A percentile compares a stretch with the other conserved stretches of the same genome.
phyloP scores from a whole-genome alignment of 2,329 filamentous ascomycete species.

The Dactylella cylindrospora region DNA sequence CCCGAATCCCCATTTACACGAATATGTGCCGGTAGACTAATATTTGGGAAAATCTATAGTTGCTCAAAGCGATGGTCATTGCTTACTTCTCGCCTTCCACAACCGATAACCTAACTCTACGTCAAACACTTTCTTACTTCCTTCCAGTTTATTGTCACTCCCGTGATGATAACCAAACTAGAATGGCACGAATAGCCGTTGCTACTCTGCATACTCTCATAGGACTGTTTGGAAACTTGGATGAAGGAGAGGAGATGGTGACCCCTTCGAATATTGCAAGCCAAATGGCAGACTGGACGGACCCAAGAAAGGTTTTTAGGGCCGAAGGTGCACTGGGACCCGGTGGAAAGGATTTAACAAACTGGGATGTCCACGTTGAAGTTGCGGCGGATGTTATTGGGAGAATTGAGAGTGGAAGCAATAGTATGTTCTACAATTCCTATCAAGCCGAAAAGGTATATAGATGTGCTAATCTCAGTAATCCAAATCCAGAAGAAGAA shows the following conservation, averaged over 20 bases:
- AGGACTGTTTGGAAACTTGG: conserved; percentile 69
- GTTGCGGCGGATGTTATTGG: conserved; percentile 77
- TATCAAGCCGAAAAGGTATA: not conserved
- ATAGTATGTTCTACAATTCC: conserved; percentile 59
- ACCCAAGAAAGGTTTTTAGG: conserved; percentile 76
- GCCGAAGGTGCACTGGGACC: conserved; percentile 58
- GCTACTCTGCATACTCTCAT: conserved; percentile 74
- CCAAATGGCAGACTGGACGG: conserved; percentile 91
- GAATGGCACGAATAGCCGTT: conserved; percentile 73
- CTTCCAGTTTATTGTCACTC: conserved; percentile 92
- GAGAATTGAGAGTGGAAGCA: conserved; percentile 65
- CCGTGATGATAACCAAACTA: conserved; percentile 74
- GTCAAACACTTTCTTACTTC: conserved; percentile 90
- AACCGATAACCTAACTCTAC: conserved; percentile 73
- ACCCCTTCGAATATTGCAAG: conserved; percentile 74
- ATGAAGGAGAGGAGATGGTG: conserved; percentile 79
- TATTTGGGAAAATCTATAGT: conserved; percentile 45
- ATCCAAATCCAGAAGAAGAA: conserved; percentile 66
- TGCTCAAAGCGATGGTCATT: conserved; percentile 81
- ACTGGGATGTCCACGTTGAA: conserved; percentile 76
- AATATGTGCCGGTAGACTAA: not conserved
- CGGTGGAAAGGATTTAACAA: conserved; percentile 65
- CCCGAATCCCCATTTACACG: not conserved
- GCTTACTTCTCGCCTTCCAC: conserved; percentile 89
- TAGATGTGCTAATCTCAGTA: conserved; percentile 1